Evolutionary conservation across 2,329 filamentous ascomycete species (phyloP), one percentile per base, ranked within the genome.

Genomic region (Colletotrichum tofieldiae): DNA sequence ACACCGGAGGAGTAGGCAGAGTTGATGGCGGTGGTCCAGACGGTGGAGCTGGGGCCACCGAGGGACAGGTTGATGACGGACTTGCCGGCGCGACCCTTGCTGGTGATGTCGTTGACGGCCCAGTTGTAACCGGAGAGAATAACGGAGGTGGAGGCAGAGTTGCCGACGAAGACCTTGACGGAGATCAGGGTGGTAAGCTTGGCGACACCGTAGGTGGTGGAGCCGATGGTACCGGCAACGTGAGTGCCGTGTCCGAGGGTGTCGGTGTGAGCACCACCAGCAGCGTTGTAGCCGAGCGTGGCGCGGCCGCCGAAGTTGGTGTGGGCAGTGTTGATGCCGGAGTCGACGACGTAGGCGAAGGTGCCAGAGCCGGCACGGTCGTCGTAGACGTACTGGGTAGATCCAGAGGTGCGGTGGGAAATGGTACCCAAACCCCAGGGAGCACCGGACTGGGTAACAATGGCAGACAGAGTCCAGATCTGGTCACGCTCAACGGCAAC

Each of bases 11-110:
- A 76, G 75, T 84, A 84, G 63, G 87, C 86, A 35, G 79, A 80
- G 58, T 84, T 81, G 23, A 90, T 82, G 56, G 87, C 86, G 29
- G 77, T 77, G 82, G 90, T 90, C 76, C 89, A 81, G 51, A 61
- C 47, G 0, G 79, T 73, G 0, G 85, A 87, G 67, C 76, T 77
- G 39, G 77, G 68, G 2, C 86, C 86, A 47, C 88, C 88, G 3
- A 91, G 83, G 18, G 86, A 89, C 86, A 91, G 86, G 81, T 84
- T 88, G 70, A 89, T 84, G 26, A 90, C 87, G 14, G 87, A 80
- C 29, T 82, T 82, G 37, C 72, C 76, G 39, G 79, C 77, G 43
- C 85, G 85, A 51, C 79, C 79, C 14, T 83, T 82, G 58, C 77
- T 81, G 55, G 81, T 77, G 73, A 85, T 85, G 78, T 88, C 83